Conservation (phyloP, 495 filamentous ascomycete species). For the Lasiosphaeria miniovina region DNA sequence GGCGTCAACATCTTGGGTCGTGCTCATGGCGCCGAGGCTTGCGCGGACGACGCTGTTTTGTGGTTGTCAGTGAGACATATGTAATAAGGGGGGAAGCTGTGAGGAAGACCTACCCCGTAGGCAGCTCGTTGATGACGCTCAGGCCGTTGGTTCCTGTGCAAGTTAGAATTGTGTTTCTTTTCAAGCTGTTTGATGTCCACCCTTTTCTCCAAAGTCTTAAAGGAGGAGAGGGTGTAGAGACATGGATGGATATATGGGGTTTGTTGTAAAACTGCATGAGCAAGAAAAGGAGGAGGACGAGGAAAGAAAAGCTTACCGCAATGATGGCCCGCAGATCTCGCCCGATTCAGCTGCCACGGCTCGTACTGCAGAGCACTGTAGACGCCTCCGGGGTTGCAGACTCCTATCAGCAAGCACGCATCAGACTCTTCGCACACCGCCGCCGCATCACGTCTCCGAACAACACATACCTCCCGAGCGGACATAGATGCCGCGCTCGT, state of each 20-base stretch:
- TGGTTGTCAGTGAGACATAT: conserved; percentile 12
- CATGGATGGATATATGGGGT: too few relatives aligned
- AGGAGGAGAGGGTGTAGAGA: too few relatives aligned
- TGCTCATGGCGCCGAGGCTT: conserved; percentile 72
- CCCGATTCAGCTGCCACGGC: conserved; percentile 59
- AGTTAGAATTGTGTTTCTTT: background rate
- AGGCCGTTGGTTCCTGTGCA: conserved; percentile 19
- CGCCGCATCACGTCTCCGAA: background rate
- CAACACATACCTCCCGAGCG: conserved; percentile 63
- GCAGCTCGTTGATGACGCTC: conserved; percentile 31
- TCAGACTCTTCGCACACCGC: too few relatives aligned
- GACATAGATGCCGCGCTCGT: conserved; percentile 60
- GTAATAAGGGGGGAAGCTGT: background rate
- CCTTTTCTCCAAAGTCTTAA: too few relatives aligned
- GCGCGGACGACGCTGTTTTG: conserved; percentile 55
- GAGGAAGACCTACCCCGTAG: conserved; percentile 25
- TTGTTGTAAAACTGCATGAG: background rate
- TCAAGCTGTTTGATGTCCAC: too few relatives aligned
- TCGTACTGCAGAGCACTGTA: conserved; percentile 46
- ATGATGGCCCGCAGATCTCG: conserved; percentile 61
- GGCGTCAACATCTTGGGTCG: conserved; percentile 53
- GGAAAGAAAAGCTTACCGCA: conserved; percentile 38
- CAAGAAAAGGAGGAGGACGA: background rate
- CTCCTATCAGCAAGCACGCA: conserved; percentile 23
- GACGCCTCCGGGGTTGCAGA: conserved; percentile 46